Evolutionary conservation across 1,284 basidiomycete species (phyloP).

Genomic region (Rhodotorula glutinis): DNA sequence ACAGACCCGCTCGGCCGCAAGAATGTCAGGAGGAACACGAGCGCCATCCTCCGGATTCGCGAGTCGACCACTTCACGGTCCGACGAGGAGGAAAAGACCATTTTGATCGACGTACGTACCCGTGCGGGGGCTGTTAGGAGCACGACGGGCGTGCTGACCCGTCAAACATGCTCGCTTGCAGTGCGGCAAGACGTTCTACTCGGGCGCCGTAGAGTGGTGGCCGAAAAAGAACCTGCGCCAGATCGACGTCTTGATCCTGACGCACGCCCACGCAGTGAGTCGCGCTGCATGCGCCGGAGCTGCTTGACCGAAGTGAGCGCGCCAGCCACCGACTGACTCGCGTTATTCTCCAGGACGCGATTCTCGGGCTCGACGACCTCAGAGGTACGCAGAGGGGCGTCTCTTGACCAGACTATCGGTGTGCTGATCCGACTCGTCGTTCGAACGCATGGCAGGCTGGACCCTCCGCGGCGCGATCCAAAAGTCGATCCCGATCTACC

Average conservation of each 20-base stretch:
- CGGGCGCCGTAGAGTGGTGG: conserved; percentile 73
- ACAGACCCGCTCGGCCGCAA: conserved; percentile 59
- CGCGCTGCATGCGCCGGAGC: too few species aligned
- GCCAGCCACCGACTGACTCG: too few species aligned
- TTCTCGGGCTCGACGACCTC: conserved; percentile 77
- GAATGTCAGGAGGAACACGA: conserved; percentile 73
- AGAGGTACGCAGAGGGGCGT: conserved; percentile 57
- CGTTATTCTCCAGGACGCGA: conserved; percentile 59
- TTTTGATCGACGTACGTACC: conserved; percentile 71
- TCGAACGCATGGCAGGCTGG: conserved; percentile 61
- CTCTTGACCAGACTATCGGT: too few species aligned
- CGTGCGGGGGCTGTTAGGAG: too few species aligned
- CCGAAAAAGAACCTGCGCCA: conserved; percentile 66
- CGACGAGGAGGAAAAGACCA: conserved; percentile 25
- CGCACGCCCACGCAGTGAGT: conserved; percentile 56
- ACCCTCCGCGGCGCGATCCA: conserved; percentile 66
- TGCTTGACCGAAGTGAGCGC: too few species aligned
- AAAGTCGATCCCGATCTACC: conserved; percentile 67
- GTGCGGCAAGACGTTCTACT: conserved; percentile 73
- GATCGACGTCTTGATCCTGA: conserved; percentile 74
- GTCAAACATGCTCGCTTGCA: conserved; percentile 5
- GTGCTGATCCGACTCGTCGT: too few species aligned
- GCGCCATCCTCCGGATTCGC: conserved; percentile 54
- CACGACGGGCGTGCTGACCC: too few species aligned
- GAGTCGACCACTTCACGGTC: conserved; percentile 46